Percentiles rank a stretch among this genome's conserved stretches.
phyloP scores from a whole-genome alignment of 345 rosid genomes.

The Eucalyptus cloeziana region DNA sequence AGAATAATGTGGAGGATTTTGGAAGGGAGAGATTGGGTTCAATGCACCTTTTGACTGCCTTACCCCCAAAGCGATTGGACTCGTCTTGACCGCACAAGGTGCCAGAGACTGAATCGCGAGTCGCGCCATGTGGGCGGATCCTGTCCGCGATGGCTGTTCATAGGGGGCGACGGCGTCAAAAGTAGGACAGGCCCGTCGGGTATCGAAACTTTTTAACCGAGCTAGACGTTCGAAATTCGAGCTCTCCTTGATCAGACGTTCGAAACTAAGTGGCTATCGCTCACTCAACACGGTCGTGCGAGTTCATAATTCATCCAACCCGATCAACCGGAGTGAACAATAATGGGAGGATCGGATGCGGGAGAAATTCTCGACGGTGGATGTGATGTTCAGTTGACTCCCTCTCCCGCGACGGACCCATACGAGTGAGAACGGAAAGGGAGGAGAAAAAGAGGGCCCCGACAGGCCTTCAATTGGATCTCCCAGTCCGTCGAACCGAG shows the following conservation, averaged over 20 bases:
- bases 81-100: neutral
- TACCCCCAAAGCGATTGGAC: neutral
- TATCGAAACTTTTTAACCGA: neutral
- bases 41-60: neutral
- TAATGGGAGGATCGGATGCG: neutral
- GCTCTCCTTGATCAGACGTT: neutral
- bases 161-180: neutral
- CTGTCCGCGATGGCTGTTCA: neutral
- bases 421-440: neutral
- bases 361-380: neutral
- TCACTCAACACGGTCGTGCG: neutral
- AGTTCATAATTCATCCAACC: neutral
- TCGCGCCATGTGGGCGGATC: neutral
- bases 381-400: neutral
- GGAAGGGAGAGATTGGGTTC: neutral
- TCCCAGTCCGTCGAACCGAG: rapidly evolving
- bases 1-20: neutral
- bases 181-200: rapidly evolving
- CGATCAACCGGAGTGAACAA: neutral
- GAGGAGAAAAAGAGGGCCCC: neutral
- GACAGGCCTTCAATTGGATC: neutral
- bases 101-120: neutral
- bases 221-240: rapidly evolving
- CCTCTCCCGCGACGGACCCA: neutral
- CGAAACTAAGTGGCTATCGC: neutral